Percentiles rank a stretch among this genome's conserved stretches.
Conservation (phyloP, 2,329 filamentous ascomycete species). For the Colletotrichum trifolii region DNA sequence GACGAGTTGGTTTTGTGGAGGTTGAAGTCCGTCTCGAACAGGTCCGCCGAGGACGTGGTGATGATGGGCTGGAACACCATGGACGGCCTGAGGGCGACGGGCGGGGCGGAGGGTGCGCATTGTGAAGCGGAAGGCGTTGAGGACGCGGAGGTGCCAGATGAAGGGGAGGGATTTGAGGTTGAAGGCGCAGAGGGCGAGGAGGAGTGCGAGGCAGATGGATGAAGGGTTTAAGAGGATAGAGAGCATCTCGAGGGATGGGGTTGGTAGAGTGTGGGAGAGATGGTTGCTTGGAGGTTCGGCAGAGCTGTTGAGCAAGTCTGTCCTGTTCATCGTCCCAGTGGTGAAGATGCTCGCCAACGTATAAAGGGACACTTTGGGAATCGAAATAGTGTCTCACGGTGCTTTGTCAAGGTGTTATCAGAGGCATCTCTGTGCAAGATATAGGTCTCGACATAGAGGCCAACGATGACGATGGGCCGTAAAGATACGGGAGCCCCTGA, state of each 20-base stretch:
- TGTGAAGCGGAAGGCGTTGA: constrained; percentile 22
- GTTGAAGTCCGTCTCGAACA: constrained; percentile 78
- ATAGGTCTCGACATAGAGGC: too few species aligned
- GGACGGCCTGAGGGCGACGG: background rate
- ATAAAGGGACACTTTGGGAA: too few species aligned
- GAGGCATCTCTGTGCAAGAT: too few species aligned
- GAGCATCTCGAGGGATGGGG: background rate
- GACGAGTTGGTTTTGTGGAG: constrained; percentile 78
- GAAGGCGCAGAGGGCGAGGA: background rate
- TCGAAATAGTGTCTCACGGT: too few species aligned
- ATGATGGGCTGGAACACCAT: constrained; percentile 70
- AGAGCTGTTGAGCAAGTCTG: too few species aligned
- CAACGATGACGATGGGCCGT: too few species aligned
- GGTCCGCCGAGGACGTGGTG: constrained; percentile 68
- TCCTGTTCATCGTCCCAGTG: too few species aligned
- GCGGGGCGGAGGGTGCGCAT: constrained; percentile 6
- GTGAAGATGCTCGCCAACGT: too few species aligned
- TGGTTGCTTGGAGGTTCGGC: too few species aligned
- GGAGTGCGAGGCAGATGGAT: background rate
- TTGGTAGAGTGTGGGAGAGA: background rate
- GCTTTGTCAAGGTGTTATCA: too few species aligned
- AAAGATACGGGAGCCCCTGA: too few species aligned
- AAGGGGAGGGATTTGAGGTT: constrained; percentile 8
- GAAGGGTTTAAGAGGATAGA: background rate
- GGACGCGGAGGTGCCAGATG: constrained; percentile 13